Evolutionary conservation across 495 filamentous ascomycete genomes (phyloP).

Genomic region (Darksidea phi): DNA sequence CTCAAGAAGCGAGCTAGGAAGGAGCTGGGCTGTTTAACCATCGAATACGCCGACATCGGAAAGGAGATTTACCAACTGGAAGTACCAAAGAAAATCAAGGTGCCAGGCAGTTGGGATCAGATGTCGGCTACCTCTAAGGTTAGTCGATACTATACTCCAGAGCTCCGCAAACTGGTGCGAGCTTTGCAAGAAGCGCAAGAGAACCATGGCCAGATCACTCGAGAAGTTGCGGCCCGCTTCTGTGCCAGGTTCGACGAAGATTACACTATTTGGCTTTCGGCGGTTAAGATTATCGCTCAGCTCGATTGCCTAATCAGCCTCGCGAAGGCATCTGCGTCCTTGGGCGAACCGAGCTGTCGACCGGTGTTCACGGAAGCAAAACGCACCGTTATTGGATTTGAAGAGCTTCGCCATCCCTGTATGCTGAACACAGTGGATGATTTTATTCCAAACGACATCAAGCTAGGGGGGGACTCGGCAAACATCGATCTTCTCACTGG

Average conservation of each 20-base stretch:
- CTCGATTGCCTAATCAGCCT: constrained; percentile 94
- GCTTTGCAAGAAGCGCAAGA: constrained; percentile 91
- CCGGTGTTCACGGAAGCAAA: constrained; percentile 81
- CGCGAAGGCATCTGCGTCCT: constrained; percentile 76
- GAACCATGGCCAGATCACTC: constrained; percentile 87
- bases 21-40: constrained; percentile 63
- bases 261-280: constrained; percentile 82
- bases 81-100: constrained; percentile 78
- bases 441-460: constrained; percentile 96
- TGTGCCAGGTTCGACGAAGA: constrained; percentile 84
- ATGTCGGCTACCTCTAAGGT: constrained; percentile 90
- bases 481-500: constrained; percentile 94
- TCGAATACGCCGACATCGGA: constrained; percentile 84
- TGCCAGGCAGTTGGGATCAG: constrained; percentile 88
- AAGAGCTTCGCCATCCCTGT: constrained; percentile 91
- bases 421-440: constrained; percentile 83
- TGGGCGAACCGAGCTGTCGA: constrained; percentile 86
- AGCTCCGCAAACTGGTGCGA: constrained; percentile 76
- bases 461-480: constrained; percentile 71
- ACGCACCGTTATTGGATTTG: constrained; percentile 81
- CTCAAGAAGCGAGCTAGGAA: constrained; percentile 69
- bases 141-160: constrained; percentile 91
- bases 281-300: constrained; percentile 82
- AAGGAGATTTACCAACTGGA: constrained; percentile 98
- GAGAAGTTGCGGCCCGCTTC: constrained; percentile 80